A percentile compares a stretch with the other conserved stretches of the same genome.
Conservation (phyloP, 163 green algal genomes). For the Chlamydomonas reinhardtii region DNA sequence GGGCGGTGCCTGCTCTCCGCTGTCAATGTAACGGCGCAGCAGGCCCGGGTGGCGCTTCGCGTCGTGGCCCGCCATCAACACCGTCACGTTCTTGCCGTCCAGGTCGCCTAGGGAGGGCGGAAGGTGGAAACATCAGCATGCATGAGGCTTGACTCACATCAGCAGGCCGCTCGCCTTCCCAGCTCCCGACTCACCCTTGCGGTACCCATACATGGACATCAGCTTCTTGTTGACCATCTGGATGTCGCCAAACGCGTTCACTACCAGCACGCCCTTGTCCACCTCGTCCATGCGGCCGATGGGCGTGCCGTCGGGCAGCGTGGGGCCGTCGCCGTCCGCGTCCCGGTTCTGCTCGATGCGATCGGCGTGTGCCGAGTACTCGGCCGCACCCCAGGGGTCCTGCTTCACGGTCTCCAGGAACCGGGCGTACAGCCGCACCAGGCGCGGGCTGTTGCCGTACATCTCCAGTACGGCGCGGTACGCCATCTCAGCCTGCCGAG, state of each 20-base stretch:
- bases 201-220: conserved; percentile 32
- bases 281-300: conserved; percentile 40
- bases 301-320: conserved; percentile 34
- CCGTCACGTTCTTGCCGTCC: conserved; percentile 68
- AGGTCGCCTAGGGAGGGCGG: conserved; percentile 52
- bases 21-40: conserved; percentile 37
- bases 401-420: conserved; percentile 60
- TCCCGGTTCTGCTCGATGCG: conserved; percentile 18
- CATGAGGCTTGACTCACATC: too few relatives aligned
- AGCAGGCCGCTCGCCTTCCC: too few relatives aligned
- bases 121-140: too few relatives aligned
- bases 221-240: conserved; percentile 28
- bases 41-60: conserved; percentile 14
- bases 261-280: conserved; percentile 1
- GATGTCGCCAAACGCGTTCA: conserved; percentile 27
- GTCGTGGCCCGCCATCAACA: conserved; percentile 62
- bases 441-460: conserved; percentile 61
- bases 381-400: conserved; percentile 51
- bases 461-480: conserved; percentile 59
- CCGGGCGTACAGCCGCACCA: conserved; percentile 64
- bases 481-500: background rate
- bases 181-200: background rate
- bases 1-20: conserved; percentile 1
- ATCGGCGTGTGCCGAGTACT: conserved; percentile 40
- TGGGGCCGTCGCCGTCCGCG: background rate